phyloP scores from a whole-genome alignment of 257 asterid species.

The Perilla frutescens region DNA sequence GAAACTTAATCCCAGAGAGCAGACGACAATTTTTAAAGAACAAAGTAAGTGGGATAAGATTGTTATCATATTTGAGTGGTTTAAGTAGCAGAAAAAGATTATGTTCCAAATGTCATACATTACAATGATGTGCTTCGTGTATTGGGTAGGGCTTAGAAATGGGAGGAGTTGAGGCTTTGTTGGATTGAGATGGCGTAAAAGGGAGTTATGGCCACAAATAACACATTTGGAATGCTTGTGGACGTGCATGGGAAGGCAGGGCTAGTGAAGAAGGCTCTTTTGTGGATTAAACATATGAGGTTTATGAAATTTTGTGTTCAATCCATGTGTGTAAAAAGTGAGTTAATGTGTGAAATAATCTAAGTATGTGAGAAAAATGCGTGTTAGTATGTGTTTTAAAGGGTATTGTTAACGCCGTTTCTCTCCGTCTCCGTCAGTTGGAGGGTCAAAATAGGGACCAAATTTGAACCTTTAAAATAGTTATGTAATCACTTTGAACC shows the following conservation, averaged over 20 bases:
- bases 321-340: too few relatives aligned
- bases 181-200: slow-evolving; percentile 92
- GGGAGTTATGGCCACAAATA: slow-evolving; percentile 72
- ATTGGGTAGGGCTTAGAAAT: slow-evolving; percentile 77
- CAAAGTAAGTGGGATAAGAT: slow-evolving; percentile 81
- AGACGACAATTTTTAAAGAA: slow-evolving; percentile 87
- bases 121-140: slow-evolving; percentile 85
- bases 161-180: slow-evolving; percentile 93
- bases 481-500: too few relatives aligned
- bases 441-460: too few relatives aligned
- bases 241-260: slow-evolving; percentile 96
- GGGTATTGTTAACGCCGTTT: too few relatives aligned
- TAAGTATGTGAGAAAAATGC: too few relatives aligned
- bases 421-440: too few relatives aligned
- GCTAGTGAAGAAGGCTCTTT: slow-evolving; percentile 77
- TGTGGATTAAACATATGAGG: slow-evolving; percentile 93
- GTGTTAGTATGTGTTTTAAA: too few relatives aligned
- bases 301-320: neutral
- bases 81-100: slow-evolving; percentile 76
- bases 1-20: slow-evolving; percentile 78
- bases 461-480: too few relatives aligned
- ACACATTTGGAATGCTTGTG: slow-evolving; percentile 89
- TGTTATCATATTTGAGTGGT: too few relatives aligned
- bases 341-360: too few relatives aligned
- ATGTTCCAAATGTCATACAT: slow-evolving; percentile 82